Evolutionary conservation across 2,329 filamentous ascomycete genomes (phyloP).

Genomic region (Fusarium nematophilum): DNA sequence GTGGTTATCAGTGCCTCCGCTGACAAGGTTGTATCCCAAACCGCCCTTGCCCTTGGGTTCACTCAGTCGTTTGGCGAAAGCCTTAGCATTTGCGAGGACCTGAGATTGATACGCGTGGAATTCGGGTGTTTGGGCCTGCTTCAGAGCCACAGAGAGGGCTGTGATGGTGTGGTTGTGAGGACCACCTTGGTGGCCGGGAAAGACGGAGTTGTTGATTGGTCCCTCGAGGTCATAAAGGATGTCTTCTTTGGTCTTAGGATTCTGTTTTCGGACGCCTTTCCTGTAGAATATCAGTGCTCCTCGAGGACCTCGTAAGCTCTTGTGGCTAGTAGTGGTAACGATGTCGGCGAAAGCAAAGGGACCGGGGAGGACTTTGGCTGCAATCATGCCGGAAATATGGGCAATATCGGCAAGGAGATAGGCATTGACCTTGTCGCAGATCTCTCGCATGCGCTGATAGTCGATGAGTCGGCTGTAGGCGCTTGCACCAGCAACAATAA

Average conservation of each 20-base stretch:
- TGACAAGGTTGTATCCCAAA: slow-evolving; percentile 88
- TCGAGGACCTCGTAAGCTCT: slow-evolving; percentile 92
- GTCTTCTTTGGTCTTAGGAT: slow-evolving; percentile 87
- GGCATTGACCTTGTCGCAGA: slow-evolving; percentile 89
- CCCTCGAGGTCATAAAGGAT: slow-evolving; percentile 90
- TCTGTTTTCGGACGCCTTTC: slow-evolving; percentile 85
- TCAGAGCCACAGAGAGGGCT: slow-evolving; percentile 90
- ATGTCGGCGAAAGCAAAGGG: slow-evolving; percentile 93
- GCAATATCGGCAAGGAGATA: slow-evolving; percentile 98
- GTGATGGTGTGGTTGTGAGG: slow-evolving; percentile 99
- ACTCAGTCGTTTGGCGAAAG: slow-evolving; percentile 77
- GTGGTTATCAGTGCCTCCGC: slow-evolving; percentile 96
- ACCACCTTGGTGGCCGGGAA: slow-evolving; percentile 97
- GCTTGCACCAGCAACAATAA: slow-evolving; percentile 93
- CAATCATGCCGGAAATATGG: slow-evolving; percentile 94
- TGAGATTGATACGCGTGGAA: slow-evolving; percentile 94
- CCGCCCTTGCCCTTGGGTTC: slow-evolving; percentile 78
- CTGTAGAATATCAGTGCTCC: slow-evolving; percentile 99
- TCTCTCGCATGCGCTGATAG: slow-evolving; percentile 90
- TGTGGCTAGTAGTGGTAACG: slow-evolving; percentile 98
- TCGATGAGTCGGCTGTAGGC: slow-evolving; percentile 97
- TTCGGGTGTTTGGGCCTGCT: slow-evolving; percentile 89
- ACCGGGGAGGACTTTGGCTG: slow-evolving; percentile 88
- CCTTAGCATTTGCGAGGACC: slow-evolving; percentile 90
- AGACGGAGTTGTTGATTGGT: slow-evolving; percentile 96